Evolutionary conservation across 169 alveolate genomes (phyloP).

Genomic region (Eimeria maxima): DNA sequence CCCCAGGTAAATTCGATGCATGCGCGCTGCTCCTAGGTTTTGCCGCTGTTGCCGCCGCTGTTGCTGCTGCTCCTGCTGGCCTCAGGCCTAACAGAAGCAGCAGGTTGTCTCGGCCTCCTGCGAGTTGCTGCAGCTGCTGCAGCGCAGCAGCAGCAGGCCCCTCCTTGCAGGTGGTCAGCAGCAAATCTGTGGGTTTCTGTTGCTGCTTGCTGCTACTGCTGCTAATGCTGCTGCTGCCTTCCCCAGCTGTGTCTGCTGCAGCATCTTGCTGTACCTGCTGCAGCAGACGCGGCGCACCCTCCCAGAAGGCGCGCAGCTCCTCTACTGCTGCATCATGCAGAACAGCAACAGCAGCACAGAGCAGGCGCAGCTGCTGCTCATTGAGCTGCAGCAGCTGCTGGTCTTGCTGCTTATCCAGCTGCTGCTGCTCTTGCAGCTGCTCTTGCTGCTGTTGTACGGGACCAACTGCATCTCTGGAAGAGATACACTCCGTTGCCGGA

Average conservation of each 20-base stretch:
- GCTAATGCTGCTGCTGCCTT: too few species aligned
- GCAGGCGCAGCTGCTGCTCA: slow-evolving; percentile 58
- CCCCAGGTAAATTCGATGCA: neutral
- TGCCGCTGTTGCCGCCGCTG: too few species aligned
- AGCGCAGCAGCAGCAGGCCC: slow-evolving; percentile 47
- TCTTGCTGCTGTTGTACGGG: neutral
- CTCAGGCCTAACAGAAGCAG: slow-evolving; percentile 18
- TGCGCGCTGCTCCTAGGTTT: neutral
- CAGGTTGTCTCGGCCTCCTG: slow-evolving; percentile 21
- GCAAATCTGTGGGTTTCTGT: slow-evolving; percentile 9
- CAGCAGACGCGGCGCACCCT: neutral
- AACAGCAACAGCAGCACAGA: slow-evolving; percentile 31
- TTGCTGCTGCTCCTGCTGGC: slow-evolving; percentile 12
- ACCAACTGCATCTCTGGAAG: neutral
- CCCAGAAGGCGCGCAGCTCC: neutral
- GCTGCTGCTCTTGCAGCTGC: slow-evolving; percentile 7
- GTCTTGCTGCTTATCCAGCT: slow-evolving; percentile 15
- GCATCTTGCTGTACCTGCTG: neutral
- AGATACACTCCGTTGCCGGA: neutral
- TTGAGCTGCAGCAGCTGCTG: slow-evolving; percentile 35
- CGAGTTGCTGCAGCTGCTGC: slow-evolving; percentile 13
- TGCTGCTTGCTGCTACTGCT: too few species aligned
- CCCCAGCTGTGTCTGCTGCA: too few species aligned
- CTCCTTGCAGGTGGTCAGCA: slow-evolving; percentile 9
- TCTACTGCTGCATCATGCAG: slow-evolving; percentile 35